phyloP scores from a whole-genome alignment of 352 stramenopile genomes.

The Thraustochytrium striatum region DNA sequence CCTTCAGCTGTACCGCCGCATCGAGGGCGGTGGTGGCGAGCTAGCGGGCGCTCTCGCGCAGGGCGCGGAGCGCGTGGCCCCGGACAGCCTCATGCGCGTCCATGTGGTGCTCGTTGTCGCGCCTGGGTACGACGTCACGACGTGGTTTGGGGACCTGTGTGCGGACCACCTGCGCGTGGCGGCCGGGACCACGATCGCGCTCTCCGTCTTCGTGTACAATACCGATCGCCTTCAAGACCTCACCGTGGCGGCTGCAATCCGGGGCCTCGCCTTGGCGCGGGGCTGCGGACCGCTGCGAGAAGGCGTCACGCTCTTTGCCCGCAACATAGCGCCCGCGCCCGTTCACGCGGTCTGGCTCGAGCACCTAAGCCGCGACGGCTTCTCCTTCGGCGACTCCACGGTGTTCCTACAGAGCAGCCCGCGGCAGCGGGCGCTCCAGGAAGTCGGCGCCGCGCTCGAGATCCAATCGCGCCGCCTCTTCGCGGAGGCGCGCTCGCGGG shows the following conservation, averaged over 20 bases:
- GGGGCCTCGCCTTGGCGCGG: neutral
- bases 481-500: neutral
- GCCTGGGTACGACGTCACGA: neutral
- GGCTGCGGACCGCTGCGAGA: neutral
- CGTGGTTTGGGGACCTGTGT: neutral
- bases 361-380: neutral
- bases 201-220: conserved; percentile 14
- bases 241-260: neutral
- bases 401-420: neutral
- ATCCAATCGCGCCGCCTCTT: neutral
- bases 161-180: neutral
- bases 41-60: conserved; percentile 15
- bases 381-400: conserved; percentile 7
- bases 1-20: conserved; percentile 58
- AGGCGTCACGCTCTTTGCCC: neutral
- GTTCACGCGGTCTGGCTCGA: conserved; percentile 1
- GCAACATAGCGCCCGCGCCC: neutral
- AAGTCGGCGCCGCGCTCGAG: neutral
- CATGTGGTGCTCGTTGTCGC: neutral
- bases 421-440: neutral
- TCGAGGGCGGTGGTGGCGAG: neutral
- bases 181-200: neutral
- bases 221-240: neutral
- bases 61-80: neutral
- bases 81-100: neutral